These are phyloP conservation scores for Lecanicillium sp. DNA, from an alignment of 2,329 filamentous ascomycete species.

Conservation along the genomic window DNA sequence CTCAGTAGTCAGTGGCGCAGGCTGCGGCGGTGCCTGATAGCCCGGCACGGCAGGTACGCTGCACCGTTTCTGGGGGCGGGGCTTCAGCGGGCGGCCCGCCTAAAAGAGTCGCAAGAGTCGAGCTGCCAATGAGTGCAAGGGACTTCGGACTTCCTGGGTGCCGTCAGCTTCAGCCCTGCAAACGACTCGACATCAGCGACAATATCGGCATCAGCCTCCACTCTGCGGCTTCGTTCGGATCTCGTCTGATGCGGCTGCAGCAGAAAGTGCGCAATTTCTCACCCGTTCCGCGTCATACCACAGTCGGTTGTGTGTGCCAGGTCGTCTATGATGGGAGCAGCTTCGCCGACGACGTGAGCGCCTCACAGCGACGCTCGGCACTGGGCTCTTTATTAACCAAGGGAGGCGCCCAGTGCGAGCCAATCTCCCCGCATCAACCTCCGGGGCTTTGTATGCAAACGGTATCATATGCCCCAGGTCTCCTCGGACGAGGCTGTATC, in stretches of 20 bases:
- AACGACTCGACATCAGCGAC: background rate
- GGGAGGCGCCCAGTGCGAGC: slow-evolving; percentile 1
- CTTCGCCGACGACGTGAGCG: background rate
- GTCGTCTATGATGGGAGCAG: background rate
- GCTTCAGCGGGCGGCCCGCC: background rate
- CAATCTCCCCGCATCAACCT: background rate
- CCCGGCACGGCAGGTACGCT: no score
- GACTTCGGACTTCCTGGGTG: no score
- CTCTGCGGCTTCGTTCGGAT: no score
- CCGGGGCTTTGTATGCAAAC: slow-evolving; percentile 2
- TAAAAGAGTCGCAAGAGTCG: background rate
- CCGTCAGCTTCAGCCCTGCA: slow-evolving; percentile 10
- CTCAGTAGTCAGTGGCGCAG: no score
- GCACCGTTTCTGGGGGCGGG: no score
- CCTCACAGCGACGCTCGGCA: background rate
- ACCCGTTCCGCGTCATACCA: no score
- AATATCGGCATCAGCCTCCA: background rate
- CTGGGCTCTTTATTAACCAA: background rate
- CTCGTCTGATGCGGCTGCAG: no score
- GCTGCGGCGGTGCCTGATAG: no score
- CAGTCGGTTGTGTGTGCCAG: background rate
- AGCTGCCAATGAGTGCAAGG: no score
- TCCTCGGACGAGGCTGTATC: background rate
- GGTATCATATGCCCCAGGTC: background rate
- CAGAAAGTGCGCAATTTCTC: no score